These are phyloP conservation scores for Mortierella sp. DNA, from an alignment of 371 early-diverging fungal species.

Conservation along the genomic window DNA sequence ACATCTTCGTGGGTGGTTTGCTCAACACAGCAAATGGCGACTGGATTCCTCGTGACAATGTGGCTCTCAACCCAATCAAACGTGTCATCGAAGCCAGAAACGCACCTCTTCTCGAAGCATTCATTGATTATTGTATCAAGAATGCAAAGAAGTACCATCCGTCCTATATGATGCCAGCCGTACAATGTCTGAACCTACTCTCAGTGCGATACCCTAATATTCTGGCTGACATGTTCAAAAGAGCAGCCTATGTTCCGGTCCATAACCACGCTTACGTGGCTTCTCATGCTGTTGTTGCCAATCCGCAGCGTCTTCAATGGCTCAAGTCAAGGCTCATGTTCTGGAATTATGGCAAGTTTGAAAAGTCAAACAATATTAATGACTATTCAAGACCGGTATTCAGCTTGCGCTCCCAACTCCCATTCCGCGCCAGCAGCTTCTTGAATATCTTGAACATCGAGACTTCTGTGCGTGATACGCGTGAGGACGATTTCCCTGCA, in stretches of 20 bases:
- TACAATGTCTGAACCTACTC: slow-evolving; percentile 48
- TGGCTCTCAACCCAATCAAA: slow-evolving; percentile 36
- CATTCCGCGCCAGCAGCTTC: slow-evolving; percentile 26
- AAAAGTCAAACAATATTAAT: slow-evolving; percentile 39
- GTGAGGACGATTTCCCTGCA: slow-evolving; percentile 23
- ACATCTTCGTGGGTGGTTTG: slow-evolving; percentile 42
- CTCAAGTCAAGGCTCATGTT: slow-evolving; percentile 30
- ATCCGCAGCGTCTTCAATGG: slow-evolving; percentile 24
- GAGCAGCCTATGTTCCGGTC: slow-evolving; percentile 44
- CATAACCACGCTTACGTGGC: slow-evolving; percentile 42
- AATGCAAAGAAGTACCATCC: slow-evolving; percentile 54
- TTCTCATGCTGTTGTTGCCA: slow-evolving; percentile 48
- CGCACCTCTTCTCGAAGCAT: slow-evolving; percentile 27
- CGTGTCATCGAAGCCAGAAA: slow-evolving; percentile 45
- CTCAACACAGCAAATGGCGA: slow-evolving; percentile 40
- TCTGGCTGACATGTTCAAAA: slow-evolving; percentile 45
- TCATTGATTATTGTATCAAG: slow-evolving; percentile 48
- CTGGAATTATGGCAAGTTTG: slow-evolving; percentile 30
- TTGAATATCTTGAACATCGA: slow-evolving; percentile 26
- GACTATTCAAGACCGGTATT: slow-evolving; percentile 44
- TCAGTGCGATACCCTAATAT: slow-evolving; percentile 41
- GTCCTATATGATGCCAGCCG: slow-evolving; percentile 48
- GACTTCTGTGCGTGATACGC: slow-evolving; percentile 26
- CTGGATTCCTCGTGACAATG: slow-evolving; percentile 53
- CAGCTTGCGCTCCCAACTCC: slow-evolving; percentile 46